Base-by-base conservation (phyloP, 139 green algal genomes). In the Chlamydomonas applanata region DNA sequence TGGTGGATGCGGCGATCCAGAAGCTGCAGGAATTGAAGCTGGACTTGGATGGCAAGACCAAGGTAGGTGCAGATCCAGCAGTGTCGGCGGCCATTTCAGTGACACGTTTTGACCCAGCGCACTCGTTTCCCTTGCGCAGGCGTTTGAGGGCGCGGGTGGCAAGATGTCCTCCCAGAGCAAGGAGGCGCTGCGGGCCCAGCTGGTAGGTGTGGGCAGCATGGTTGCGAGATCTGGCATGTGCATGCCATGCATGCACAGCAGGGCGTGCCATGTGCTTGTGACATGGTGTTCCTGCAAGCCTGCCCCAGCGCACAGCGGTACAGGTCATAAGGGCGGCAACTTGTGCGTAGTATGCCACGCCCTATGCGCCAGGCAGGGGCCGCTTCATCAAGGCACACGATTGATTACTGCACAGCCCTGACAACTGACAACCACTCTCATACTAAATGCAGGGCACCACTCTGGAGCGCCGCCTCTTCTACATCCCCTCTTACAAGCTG, bases 401-500 rank as follows among this genome's bases (percentile, higher is more conserved):
- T n/a, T n/a, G n/a, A n/a, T n/a, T n/a, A n/a, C n/a, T n/a, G 16
- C 16, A 19, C 16, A 16, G 19, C 49, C 49, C 49, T 16, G 19
- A n/a, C 16, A 19, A 13, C 45, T 54, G 45, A 53, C 36, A 53
- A 14, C 25, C 30, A 69, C 61, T n/a, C n/a, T n/a, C n/a, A n/a
- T n/a, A n/a, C n/a, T n/a, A n/a, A n/a, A n/a, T n/a, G n/a, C 86
- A 95, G 88, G 72, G 73, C 33, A 95, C 93, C 71, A 79, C 86
- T 0, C 80, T 99, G 73, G 92, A 98, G 80, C 84, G 91, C 1
- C 85, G 93, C 22, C 80, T 99, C 32, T 99, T 99, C 82, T 97
- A 94, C 88, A 94, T 98, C 54, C 96, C 96, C 13, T 94, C 89
- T 3, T 99, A 98, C 86, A 96, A 97, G 64, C 99, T 99, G 78